phyloP scores from a whole-genome alignment of 1,139 yeast species.

The Lodderomyces metapsilosis region DNA sequence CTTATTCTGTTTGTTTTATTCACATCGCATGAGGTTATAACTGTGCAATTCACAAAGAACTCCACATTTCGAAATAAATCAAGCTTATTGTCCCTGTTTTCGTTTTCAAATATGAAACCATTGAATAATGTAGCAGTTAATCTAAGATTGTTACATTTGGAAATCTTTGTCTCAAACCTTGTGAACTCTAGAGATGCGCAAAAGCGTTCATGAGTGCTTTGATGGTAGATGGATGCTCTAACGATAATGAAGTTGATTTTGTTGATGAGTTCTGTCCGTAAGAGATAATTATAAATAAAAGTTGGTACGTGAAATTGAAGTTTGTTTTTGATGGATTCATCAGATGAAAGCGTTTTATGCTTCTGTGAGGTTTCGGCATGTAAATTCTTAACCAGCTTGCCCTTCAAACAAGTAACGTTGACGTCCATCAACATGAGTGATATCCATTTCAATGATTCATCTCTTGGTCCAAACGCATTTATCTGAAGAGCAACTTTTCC shows the following conservation, averaged over 20 bases:
- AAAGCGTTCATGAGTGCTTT: constrained; percentile 17
- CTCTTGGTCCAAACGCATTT: constrained; percentile 24
- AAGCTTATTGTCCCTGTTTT: constrained; percentile 15
- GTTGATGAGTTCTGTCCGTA: constrained; percentile 26
- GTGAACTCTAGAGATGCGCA: constrained; percentile 29
- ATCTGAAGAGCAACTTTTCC: constrained; percentile 25
- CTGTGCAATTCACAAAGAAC: constrained; percentile 25
- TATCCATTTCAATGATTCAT: constrained; percentile 18
- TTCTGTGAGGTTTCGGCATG: neutral
- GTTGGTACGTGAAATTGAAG: constrained; percentile 13
- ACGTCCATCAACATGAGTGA: constrained; percentile 18
- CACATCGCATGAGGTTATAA: constrained; percentile 22
- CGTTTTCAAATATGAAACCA: constrained; percentile 27
- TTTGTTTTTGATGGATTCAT: constrained; percentile 10
- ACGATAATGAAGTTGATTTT: constrained; percentile 31
- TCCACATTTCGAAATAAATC: constrained; percentile 33
- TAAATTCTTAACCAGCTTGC: neutral
- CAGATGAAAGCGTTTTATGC: constrained; percentile 1
- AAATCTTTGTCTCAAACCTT: constrained; percentile 26
- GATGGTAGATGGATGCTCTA: constrained; percentile 23
- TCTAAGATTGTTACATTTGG: constrained; percentile 20
- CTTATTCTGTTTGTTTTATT: constrained; percentile 14
- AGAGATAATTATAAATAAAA: constrained; percentile 16
- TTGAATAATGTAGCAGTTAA: constrained; percentile 28
- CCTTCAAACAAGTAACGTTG: constrained; percentile 16